Evolutionary conservation across 805 yeast genomes (phyloP), one percentile per base, ranked within the genome.

Genomic region (Sungouiozyma ichnusensis): DNA sequence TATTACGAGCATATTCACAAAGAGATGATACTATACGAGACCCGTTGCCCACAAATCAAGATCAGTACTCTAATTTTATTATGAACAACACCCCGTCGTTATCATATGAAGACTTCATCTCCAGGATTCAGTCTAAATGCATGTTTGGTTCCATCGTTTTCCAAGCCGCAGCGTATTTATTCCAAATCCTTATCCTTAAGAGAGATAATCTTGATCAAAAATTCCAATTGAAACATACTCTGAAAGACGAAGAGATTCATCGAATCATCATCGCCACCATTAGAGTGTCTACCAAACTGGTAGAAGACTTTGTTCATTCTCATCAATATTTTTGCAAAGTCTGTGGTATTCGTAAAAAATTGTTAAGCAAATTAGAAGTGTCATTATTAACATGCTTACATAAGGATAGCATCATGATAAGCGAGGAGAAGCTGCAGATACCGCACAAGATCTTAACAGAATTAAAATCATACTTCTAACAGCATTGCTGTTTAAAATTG

Each of bases 301-400:
- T 68, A 3, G 76, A 72, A 46, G 76, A 71, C 47, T 52, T 62
- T 19, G 60, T 62, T 33, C 69, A 68, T 48, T 59, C 66, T 2
- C 73, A 69, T 51, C 52, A 55, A 35, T 62, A 70, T 40, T 69
- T 65, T 41, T 70, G 74, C 33, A 64, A 65, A 33, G 72, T 67
- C 1, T 69, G 69, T 18, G 76, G 76, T 2, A 53, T 71, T 4
- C 51, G 66, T 13, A 53, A 50, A 38, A 51, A 44, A 42, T 44
- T 50, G 14, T 47, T 54, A 3, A 48, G 53, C 16, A 44, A 45
- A 42, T 32, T 54, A 20, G 59, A 54, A 41, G 47, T 42, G 1
- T 18, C 49, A 1, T 20, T 48, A 27, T 34, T 52, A 11, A 45
- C 46, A 16, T 46, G 52, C 36, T 31, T 52, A 7, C 47, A 49